A percentile compares a stretch with the other conserved stretches of the same genome.
These are phyloP conservation scores for Grosmannia clavigera DNA, from an alignment of 2,329 filamentous ascomycete genomes.

Conservation along the genomic window DNA sequence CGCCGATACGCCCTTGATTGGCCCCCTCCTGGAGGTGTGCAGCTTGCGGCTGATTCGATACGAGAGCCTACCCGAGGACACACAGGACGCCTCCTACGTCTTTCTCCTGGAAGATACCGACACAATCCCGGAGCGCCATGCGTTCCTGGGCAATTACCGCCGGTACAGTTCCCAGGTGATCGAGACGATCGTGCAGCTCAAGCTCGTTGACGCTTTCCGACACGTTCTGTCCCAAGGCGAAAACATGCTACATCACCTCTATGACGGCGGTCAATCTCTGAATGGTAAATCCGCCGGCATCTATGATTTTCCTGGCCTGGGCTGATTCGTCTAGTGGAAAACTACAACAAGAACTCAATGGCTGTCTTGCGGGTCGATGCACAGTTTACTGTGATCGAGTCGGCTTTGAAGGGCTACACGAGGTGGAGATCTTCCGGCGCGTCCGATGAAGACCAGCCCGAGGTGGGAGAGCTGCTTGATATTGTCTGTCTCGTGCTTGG, in stretches of 20 bases:
- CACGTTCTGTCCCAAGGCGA: conserved; percentile 79
- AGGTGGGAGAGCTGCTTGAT: neutral
- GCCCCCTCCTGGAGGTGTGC: conserved; percentile 68
- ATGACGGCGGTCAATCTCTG: conserved; percentile 56
- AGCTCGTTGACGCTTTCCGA: conserved; percentile 71
- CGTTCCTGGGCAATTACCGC: conserved; percentile 90
- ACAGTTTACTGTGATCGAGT: conserved; percentile 80
- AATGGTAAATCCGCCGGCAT: conserved; percentile 34
- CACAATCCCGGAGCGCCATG: conserved; percentile 83
- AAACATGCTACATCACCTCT: conserved; percentile 59
- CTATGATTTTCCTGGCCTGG: neutral
- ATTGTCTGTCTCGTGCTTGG: neutral
- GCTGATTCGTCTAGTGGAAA: conserved; percentile 27
- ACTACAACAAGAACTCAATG: conserved; percentile 56
- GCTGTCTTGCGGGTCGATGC: conserved; percentile 73
- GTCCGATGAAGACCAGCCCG: conserved; percentile 3
- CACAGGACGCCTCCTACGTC: conserved; percentile 63
- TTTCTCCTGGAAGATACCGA: conserved; percentile 92
- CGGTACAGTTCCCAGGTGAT: conserved; percentile 82
- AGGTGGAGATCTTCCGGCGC: conserved; percentile 50
- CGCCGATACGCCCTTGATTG: conserved; percentile 53
- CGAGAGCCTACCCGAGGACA: conserved; percentile 73
- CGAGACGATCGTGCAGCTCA: conserved; percentile 71
- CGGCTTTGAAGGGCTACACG: conserved; percentile 75
- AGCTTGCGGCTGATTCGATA: conserved; percentile 77